Base-by-base conservation (phyloP, 2,329 filamentous ascomycete genomes). In the Phialophora verrucosa region DNA sequence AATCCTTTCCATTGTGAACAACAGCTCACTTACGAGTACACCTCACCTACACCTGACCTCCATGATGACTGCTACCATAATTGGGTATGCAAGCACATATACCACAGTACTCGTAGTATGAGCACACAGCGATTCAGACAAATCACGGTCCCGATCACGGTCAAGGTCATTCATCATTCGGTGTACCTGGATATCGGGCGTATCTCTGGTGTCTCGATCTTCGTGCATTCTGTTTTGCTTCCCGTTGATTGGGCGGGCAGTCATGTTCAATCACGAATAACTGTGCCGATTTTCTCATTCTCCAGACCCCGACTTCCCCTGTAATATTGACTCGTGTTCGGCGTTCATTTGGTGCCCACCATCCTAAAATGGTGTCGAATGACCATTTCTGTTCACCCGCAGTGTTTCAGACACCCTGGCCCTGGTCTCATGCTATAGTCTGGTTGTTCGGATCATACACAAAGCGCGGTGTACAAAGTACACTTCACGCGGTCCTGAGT, bases 311-410 rank as follows among this genome's bases (percentile, higher is more conserved):
- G 59, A 38, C 32, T 32, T 42, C 35, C 47, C 32, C 59, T 54
- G 47, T 53, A 61, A 54, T 61, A 61, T 54, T 61, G 59, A 42
- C 59, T 54, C 60, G 60, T 62, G 60, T 62, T 56, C 60, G 60
- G 60, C 51, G 60, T 55, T 25, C 59, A 62, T 49, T 25, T 54
- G 32, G 44, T 27, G 59, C 35, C 53, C 53, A 29, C 60, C 60
- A 62, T 35, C 49, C 59, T 62, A 42, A 53, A 44, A 31, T 62
- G 59, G 49, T 54, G 31, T 31, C 53, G 27, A 38, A 38, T 35
- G 25, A 20, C 27, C 29, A 17, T 14, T 35, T 38, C 29, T 38
- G 6, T 7, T 53, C n/a, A n/a, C 53, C 5, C 17, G 11, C 14
- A 38, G 27, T 20, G 14, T 17, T 27, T 27, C 25, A 56, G n/a